Base-by-base conservation (phyloP, 768 basidiomycete species). In the Trametes coccinea region DNA sequence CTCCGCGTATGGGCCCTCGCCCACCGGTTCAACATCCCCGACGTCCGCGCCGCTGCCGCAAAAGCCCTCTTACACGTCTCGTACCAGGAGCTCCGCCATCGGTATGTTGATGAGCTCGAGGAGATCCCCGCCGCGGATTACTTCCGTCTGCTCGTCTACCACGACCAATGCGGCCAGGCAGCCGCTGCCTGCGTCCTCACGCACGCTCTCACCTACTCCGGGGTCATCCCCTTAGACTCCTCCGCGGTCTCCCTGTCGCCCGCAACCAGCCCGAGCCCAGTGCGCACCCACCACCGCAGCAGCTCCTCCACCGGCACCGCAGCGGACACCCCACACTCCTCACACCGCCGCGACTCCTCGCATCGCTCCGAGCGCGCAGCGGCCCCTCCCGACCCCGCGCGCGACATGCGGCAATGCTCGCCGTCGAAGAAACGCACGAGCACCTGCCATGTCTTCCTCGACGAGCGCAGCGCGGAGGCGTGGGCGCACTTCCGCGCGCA, bases 71-170 rank as follows among this genome's bases (percentile, higher is more conserved):
- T 62, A 16, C 56, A 55, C 34, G n/a, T 62, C 9, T 53, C 61
- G 17, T 52, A 47, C 51, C 43, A 56, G 5, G 61, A 56, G 29
- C 52, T 66, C 7, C 48, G 56, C 14, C 59, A 59, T 17, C 16
- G 48, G 3, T 76, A 74, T 59, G 69, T 67, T 14, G 63, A 74
- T 16, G 80, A 80, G 63, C 72, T 82, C 22, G 76, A 75, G 57
- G 71, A 73, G 46, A 78, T 82, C 59, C 73, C 76, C 1, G 79
- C 74, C 5, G 77, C 75, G 10, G 74, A 73, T 37, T 75, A 77
- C 57, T 73, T 76, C 68, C 76, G 75, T 30, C 71, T 82, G 39
- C 75, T 78, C 48, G 71, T 75, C 37, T 82, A 80, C 63, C 78
- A 79, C 64, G 69, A 71, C 40, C 57, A 69, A 34, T 80, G 80